Percentiles rank a stretch among this genome's conserved stretches.
These are phyloP conservation scores for Echites panduratus DNA, from an alignment of 257 asterid genomes.

Conservation along the genomic window DNA sequence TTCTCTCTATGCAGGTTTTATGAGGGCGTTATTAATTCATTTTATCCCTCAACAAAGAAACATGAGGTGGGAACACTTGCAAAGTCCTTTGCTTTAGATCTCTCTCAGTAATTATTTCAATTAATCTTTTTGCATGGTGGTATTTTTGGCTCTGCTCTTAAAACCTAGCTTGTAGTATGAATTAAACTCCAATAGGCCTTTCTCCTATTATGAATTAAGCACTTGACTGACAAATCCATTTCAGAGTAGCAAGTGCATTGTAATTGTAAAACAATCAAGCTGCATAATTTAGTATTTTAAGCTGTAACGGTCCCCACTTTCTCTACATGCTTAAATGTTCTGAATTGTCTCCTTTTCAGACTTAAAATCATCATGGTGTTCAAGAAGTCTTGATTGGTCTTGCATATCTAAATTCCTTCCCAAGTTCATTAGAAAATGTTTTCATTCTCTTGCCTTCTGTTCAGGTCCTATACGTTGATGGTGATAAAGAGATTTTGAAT, in stretches of 20 bases:
- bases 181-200: neutral
- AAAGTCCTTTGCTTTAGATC: constrained; percentile 3
- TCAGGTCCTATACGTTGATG: constrained; percentile 42
- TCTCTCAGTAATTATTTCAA: neutral
- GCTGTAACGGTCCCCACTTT: neutral
- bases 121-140: neutral
- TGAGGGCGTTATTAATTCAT: constrained; percentile 39
- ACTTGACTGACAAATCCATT: neutral
- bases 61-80: constrained; percentile 35
- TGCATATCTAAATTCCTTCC: neutral
- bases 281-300: neutral
- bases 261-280: neutral
- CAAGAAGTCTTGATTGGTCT: neutral
- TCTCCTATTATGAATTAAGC: neutral
- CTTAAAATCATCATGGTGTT: neutral
- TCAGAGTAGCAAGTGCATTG: neutral
- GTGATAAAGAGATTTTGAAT: constrained; percentile 33
- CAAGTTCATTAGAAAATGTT: neutral
- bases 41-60: constrained; percentile 32
- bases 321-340: neutral
- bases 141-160: neutral
- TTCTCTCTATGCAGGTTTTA: constrained; percentile 37
- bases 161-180: neutral
- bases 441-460: neutral
- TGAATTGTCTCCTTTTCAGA: neutral